A percentile compares a stretch with the other conserved stretches of the same genome.
Evolutionary conservation across 441 rosid species (phyloP).

Genomic region (Dalechampia spathulata): DNA sequence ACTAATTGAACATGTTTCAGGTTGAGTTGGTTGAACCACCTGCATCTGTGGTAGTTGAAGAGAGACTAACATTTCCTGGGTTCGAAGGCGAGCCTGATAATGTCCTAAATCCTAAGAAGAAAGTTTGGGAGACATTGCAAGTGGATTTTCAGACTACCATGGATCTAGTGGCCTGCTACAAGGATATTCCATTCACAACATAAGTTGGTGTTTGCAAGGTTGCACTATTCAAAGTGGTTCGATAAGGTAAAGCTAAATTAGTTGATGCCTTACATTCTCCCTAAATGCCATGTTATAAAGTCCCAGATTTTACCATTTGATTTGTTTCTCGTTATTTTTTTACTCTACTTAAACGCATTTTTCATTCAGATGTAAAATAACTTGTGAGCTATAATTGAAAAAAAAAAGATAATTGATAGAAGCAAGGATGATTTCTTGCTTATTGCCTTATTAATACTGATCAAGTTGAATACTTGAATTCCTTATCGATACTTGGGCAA

Average conservation of each 20-base stretch:
- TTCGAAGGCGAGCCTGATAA: constrained; percentile 77
- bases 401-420: too few species aligned
- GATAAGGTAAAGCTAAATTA: constrained; percentile 31
- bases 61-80: constrained; percentile 65
- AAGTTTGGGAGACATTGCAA: constrained; percentile 78
- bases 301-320: too few species aligned
- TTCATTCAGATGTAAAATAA: too few species aligned
- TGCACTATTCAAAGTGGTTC: constrained; percentile 53
- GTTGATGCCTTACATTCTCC: too few species aligned
- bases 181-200: constrained; percentile 71
- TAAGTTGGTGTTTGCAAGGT: constrained; percentile 79
- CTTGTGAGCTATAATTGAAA: too few species aligned
- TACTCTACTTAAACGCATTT: too few species aligned
- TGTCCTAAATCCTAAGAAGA: constrained; percentile 78
- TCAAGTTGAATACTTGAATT: too few species aligned
- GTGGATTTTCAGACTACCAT: constrained; percentile 54
- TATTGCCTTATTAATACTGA: too few species aligned
- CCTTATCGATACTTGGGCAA: too few species aligned
- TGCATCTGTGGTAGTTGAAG: constrained; percentile 55
- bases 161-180: constrained; percentile 65
- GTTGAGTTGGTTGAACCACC: constrained; percentile 98
- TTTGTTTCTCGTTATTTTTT: too few species aligned
- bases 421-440: too few species aligned
- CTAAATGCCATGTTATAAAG: too few species aligned
- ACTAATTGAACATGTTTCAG: constrained; percentile 24